These are phyloP conservation scores for Pythium dissimile DNA, from an alignment of 352 stramenopile genomes.

Conservation along the genomic window DNA sequence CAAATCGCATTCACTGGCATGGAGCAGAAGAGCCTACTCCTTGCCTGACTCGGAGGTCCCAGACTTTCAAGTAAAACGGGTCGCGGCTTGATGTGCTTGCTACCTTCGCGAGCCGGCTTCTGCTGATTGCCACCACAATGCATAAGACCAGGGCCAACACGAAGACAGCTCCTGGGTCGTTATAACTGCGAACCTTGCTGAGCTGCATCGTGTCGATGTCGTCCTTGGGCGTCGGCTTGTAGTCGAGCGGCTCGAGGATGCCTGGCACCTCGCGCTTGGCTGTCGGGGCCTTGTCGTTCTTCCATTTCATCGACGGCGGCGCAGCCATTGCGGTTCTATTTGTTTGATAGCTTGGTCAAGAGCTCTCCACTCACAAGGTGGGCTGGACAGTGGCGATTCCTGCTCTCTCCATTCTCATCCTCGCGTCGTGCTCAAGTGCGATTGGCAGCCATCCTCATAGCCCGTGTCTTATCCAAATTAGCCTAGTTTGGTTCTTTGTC, in stretches of 20 bases:
- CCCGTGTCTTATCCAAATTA: no score
- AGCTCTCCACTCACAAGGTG: neutral
- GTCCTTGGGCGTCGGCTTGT: slow-evolving; percentile 61
- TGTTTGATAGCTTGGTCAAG: no score
- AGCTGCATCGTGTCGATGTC: slow-evolving; percentile 51
- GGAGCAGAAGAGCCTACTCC: slow-evolving; percentile 7
- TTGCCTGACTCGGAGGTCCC: slow-evolving; percentile 34
- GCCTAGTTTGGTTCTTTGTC: no score
- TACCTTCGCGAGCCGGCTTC: slow-evolving; percentile 38
- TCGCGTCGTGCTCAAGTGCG: no score
- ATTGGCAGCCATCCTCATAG: no score
- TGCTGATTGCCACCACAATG: slow-evolving; percentile 7
- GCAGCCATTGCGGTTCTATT: slow-evolving; percentile 12
- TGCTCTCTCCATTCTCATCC: no score
- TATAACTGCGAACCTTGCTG: slow-evolving; percentile 36
- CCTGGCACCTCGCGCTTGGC: slow-evolving; percentile 33
- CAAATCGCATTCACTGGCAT: no score
- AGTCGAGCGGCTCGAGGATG: slow-evolving; percentile 56
- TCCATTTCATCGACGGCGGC: slow-evolving; percentile 19
- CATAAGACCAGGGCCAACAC: neutral
- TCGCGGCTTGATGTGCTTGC: slow-evolving; percentile 50
- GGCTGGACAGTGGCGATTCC: no score
- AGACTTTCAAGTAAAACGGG: slow-evolving; percentile 63
- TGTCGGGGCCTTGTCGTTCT: slow-evolving; percentile 16
- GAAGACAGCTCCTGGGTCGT: neutral